phyloP scores from a whole-genome alignment of 495 filamentous ascomycete species.

The Daldinia concentrica region DNA sequence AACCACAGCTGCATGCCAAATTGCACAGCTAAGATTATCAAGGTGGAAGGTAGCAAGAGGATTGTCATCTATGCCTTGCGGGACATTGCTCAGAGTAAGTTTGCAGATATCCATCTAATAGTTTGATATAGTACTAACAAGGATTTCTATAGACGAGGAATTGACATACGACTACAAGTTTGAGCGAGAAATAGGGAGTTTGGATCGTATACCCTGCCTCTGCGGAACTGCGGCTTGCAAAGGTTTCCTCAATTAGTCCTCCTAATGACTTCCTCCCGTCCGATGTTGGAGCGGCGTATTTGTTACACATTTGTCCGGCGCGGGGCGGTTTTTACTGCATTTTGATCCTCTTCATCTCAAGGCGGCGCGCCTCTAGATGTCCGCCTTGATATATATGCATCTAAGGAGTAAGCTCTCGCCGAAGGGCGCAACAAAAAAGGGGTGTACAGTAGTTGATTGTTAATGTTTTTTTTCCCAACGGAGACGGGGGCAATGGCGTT shows the following conservation, averaged over 20 bases:
- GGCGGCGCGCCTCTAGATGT: constrained; percentile 24
- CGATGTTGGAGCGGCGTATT: constrained; percentile 12
- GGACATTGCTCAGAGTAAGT: constrained; percentile 93
- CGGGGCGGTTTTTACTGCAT: constrained; percentile 32
- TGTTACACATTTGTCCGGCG: constrained; percentile 20
- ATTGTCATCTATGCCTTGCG: constrained; percentile 98
- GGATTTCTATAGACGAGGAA: constrained; percentile 79
- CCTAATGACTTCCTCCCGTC: not conserved
- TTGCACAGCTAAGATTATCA: constrained; percentile 99
- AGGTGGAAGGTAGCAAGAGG: constrained; percentile 97
- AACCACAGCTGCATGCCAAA: constrained; percentile 99
- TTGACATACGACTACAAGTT: constrained; percentile 99
- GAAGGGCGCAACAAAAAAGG: constrained; percentile 6
- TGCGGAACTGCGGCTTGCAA: constrained; percentile 96
- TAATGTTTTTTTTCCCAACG: constrained; percentile 5
- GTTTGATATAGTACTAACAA: constrained; percentile 54
- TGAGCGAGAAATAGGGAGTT: constrained; percentile 92
- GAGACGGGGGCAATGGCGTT: constrained; percentile 28
- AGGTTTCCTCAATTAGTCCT: constrained; percentile 91
- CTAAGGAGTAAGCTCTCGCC: constrained; percentile 22
- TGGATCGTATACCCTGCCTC: constrained; percentile 95
- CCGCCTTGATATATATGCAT: constrained; percentile 42
- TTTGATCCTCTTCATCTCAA: constrained; percentile 27
- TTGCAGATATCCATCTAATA: not conserved
- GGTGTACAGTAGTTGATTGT: constrained; percentile 37